phyloP scores from a whole-genome alignment of 331 rosid species.

The Acacia pycnantha region DNA sequence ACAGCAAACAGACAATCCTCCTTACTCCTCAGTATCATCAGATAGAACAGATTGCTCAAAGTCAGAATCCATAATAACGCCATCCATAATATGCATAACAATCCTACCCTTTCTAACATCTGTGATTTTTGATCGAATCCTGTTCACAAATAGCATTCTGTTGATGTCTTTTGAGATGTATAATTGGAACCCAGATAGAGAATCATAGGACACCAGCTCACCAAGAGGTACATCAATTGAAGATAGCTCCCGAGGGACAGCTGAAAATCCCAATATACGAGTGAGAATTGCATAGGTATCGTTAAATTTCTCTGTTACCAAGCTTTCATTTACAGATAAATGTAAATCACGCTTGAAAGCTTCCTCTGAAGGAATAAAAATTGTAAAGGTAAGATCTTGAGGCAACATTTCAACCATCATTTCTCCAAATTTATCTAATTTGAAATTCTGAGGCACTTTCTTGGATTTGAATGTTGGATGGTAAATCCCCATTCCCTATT shows the following conservation, averaged over 20 bases:
- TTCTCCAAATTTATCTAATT: conserved; percentile 55
- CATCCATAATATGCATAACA: background rate
- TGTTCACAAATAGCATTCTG: conserved; percentile 67
- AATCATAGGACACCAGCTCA: conserved; percentile 50
- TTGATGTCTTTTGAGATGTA: conserved; percentile 52
- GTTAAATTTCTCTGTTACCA: conserved; percentile 53
- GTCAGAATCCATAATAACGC: conserved; percentile 70
- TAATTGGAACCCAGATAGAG: conserved; percentile 73
- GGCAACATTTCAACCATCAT: conserved; percentile 78
- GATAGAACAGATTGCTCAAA: conserved; percentile 58
- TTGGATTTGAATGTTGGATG: conserved; percentile 34
- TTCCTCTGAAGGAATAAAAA: conserved; percentile 68
- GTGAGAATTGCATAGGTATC: conserved; percentile 67
- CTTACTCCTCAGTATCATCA: conserved; percentile 47
- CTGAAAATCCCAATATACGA: conserved; percentile 75
- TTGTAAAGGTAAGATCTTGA: conserved; percentile 49
- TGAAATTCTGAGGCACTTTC: conserved; percentile 29
- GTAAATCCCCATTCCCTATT: conserved; percentile 30
- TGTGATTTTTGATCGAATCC: conserved; percentile 56
- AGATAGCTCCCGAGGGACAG: conserved; percentile 52
- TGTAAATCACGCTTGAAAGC: conserved; percentile 73
- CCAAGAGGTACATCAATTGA: conserved; percentile 41
- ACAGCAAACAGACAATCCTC: conserved; percentile 26
- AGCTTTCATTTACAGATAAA: conserved; percentile 40
- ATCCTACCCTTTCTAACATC: conserved; percentile 44